A percentile compares a stretch with the other conserved stretches of the same genome.
These are phyloP conservation scores for Quercus bicolor DNA, from an alignment of 306 rosid genomes.

Conservation along the genomic window DNA sequence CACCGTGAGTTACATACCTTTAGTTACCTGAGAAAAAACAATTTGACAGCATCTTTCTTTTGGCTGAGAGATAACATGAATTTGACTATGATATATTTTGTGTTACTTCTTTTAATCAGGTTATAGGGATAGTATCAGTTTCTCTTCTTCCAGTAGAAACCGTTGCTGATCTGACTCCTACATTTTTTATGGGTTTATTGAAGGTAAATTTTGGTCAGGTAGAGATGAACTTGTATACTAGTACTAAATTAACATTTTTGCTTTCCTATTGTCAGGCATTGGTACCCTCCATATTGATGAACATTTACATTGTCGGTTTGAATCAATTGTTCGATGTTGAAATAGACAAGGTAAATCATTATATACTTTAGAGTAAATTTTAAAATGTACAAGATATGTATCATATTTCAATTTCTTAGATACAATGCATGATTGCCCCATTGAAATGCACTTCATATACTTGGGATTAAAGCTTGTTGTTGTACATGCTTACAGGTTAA, in stretches of 20 bases:
- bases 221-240: neutral
- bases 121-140: constrained; percentile 18
- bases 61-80: neutral
- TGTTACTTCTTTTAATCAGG: neutral
- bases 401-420: neutral
- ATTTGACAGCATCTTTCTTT: neutral
- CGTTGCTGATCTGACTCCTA: constrained; percentile 3
- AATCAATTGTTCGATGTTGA: constrained; percentile 23
- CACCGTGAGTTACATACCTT: constrained; percentile 9
- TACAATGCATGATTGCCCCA: neutral
- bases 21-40: neutral
- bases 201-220: constrained; percentile 5
- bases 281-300: constrained; percentile 19
- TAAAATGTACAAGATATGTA: neutral
- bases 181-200: constrained; percentile 16
- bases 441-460: neutral
- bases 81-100: neutral
- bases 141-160: constrained; percentile 24
- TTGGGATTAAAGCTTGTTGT: neutral
- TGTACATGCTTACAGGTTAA: constrained; percentile 9
- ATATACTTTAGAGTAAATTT: neutral
- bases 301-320: constrained; percentile 25
- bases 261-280: constrained; percentile 12
- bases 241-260: neutral
- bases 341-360: constrained; percentile 18